Base-by-base conservation (phyloP, 148 eudicot species). In the Fagopyrum esculentum region DNA sequence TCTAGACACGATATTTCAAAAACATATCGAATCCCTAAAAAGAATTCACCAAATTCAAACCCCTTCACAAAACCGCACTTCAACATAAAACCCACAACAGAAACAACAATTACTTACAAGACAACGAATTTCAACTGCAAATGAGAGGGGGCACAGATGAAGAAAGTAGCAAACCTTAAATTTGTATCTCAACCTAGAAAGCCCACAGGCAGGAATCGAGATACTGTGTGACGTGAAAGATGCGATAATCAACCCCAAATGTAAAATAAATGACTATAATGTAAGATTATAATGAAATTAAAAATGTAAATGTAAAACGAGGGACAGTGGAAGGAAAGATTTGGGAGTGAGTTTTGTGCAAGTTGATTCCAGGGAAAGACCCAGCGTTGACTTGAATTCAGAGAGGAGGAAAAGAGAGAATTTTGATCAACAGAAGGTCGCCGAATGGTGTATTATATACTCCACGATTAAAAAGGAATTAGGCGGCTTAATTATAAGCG, bases 281-380 rank as follows among this genome's bases (percentile, higher is more conserved):
- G 10, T n/a, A 29, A 11, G 68, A 12, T 61, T 61, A 26, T 1
- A 9, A 61, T 61, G 68, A 61, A 61, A 61, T 61, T 4, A n/a
- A 61, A 61, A 61, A 22, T 61, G 68, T 15, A 61, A 43, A 61
- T 61, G 68, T 2, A 9, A 61, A 61, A 61, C 68, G 43, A 61
- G 43, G 68, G 44, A 7, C 44, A 9, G 5, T 6, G 60, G 17
- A 52, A 52, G 4, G 1, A 52, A 43, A 61, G 66, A 59, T 59
- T 22, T 59, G 68, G 68, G 68, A 61, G 5, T 26, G 68, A 10
- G 6, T 29, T 61, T 61, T 29, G 43, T 29, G 68, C 43, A 26
- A n/a, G 68, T 61, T 43, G 30, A 61, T 29, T 9, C 30, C 30
- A 15, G 2, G 10, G 68, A 29, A 19, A 61, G 68, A 61, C 68